Conservation (phyloP, 257 asterid genomes). For the Scutellaria baicalensis region DNA sequence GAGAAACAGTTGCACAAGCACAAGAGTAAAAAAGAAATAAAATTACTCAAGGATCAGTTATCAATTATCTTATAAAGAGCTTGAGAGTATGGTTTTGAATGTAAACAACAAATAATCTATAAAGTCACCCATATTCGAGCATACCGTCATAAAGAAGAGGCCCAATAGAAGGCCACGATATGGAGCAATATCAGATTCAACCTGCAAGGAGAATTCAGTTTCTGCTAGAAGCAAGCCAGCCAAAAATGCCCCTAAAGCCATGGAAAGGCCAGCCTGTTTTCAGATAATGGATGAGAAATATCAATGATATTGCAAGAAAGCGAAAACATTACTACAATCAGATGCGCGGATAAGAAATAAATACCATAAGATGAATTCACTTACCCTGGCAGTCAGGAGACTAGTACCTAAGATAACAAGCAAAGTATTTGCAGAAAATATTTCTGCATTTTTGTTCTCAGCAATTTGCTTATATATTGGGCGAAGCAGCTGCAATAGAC, state of each 20-base stretch:
- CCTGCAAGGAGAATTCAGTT: slow-evolving; percentile 98
- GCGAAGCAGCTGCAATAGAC: slow-evolving; percentile 68
- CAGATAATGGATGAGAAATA: slow-evolving; percentile 6
- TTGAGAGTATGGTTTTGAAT: neutral
- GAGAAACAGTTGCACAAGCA: neutral
- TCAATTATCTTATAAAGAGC: neutral
- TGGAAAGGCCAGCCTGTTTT: slow-evolving; percentile 97
- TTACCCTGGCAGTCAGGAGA: slow-evolving; percentile 97
- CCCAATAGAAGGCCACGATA: slow-evolving; percentile 98
- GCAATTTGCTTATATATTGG: slow-evolving; percentile 97
- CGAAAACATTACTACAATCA: neutral
- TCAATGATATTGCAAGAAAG: neutral
- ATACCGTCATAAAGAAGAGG: slow-evolving; percentile 99
- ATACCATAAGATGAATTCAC: slow-evolving; percentile 15
- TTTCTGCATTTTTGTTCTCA: slow-evolving; percentile 97
- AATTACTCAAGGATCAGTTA: neutral
- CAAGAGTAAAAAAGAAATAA: neutral
- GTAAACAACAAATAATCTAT: neutral
- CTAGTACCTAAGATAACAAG: slow-evolving; percentile 96
- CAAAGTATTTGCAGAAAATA: slow-evolving; percentile 96
- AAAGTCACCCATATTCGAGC: slow-evolving; percentile 10
- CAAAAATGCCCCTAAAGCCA: slow-evolving; percentile 99
- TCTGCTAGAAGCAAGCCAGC: slow-evolving; percentile 99
- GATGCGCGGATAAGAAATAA: slow-evolving; percentile 11
- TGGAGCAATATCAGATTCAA: slow-evolving; percentile 99